These are phyloP conservation scores for Fusarium hainanense DNA, from an alignment of 2,329 filamentous ascomycete genomes.

Conservation along the genomic window DNA sequence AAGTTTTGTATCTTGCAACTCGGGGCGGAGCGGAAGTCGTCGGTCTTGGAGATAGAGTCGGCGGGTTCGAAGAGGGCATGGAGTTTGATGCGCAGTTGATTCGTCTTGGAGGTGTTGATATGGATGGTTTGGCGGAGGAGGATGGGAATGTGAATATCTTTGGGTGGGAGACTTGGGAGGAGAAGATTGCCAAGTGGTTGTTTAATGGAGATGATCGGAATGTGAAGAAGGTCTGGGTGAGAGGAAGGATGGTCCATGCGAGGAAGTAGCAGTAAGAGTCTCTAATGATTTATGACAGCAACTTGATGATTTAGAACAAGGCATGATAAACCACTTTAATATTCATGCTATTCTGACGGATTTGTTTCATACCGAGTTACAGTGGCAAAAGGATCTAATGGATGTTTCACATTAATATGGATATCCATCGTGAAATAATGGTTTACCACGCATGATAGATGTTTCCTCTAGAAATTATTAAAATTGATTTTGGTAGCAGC, in stretches of 20 bases:
- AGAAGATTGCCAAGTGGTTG: conserved; percentile 92
- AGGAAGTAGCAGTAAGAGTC: background rate
- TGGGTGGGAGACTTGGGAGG: conserved; percentile 89
- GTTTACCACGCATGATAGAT: background rate
- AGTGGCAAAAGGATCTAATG: background rate
- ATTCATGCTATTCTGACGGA: background rate
- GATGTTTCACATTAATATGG: background rate
- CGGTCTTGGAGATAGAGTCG: conserved; percentile 76
- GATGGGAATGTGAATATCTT: conserved; percentile 85
- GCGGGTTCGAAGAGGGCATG: conserved; percentile 86
- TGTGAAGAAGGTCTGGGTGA: conserved; percentile 88
- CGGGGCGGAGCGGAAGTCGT: conserved; percentile 87
- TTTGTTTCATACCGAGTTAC: background rate
- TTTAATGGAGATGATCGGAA: conserved; percentile 95
- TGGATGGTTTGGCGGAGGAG: conserved; percentile 53
- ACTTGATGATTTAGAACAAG: background rate
- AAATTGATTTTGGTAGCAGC: background rate
- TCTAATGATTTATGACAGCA: background rate
- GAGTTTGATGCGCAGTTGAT: conserved; percentile 93
- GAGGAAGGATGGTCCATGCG: conserved; percentile 79
- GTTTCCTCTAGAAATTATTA: background rate
- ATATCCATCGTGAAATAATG: background rate
- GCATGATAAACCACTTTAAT: background rate
- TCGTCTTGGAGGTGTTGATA: conserved; percentile 64
- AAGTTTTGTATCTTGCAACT: conserved; percentile 88